These are phyloP conservation scores for Phytophthora ramorum DNA, from an alignment of 352 stramenopile species.

Conservation along the genomic window DNA sequence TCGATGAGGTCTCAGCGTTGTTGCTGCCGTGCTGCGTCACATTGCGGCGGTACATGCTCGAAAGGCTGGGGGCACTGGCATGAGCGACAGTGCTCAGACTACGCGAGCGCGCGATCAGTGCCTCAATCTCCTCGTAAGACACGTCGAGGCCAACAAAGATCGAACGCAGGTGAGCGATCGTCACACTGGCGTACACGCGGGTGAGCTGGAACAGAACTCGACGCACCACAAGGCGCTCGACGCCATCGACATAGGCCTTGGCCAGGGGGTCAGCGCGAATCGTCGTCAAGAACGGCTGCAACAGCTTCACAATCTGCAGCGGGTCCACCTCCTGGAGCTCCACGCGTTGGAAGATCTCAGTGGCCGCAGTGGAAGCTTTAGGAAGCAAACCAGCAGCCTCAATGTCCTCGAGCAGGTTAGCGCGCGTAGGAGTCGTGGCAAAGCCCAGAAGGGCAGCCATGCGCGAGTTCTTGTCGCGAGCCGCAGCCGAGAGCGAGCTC, in stretches of 20 bases:
- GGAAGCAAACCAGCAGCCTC: slow-evolving; percentile 68
- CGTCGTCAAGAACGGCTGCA: slow-evolving; percentile 68
- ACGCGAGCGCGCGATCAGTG: slow-evolving; percentile 86
- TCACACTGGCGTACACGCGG: slow-evolving; percentile 89
- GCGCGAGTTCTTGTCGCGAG: slow-evolving; percentile 93
- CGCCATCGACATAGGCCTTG: slow-evolving; percentile 62
- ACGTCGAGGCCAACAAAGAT: slow-evolving; percentile 88
- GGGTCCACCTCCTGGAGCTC: slow-evolving; percentile 79
- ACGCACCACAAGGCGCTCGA: slow-evolving; percentile 78
- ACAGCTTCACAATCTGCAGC: slow-evolving; percentile 74
- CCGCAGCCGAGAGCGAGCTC: slow-evolving; percentile 47
- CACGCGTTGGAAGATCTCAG: slow-evolving; percentile 70
- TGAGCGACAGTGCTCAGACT: slow-evolving; percentile 69
- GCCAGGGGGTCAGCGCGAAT: slow-evolving; percentile 48
- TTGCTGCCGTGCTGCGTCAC: slow-evolving; percentile 56
- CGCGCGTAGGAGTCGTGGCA: slow-evolving; percentile 85
- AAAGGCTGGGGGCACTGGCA: slow-evolving; percentile 67
- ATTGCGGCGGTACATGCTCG: slow-evolving; percentile 66
- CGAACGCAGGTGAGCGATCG: slow-evolving; percentile 79
- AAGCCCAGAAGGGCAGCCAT: slow-evolving; percentile 96
- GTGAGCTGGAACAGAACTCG: slow-evolving; percentile 88
- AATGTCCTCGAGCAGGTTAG: slow-evolving; percentile 93
- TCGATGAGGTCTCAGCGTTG: slow-evolving; percentile 61
- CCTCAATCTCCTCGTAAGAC: slow-evolving; percentile 85
- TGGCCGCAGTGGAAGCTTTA: slow-evolving; percentile 64